Evolutionary conservation across 2,329 filamentous ascomycete species (phyloP).

Genomic region (Hymenotorrendiella dingleyae): DNA sequence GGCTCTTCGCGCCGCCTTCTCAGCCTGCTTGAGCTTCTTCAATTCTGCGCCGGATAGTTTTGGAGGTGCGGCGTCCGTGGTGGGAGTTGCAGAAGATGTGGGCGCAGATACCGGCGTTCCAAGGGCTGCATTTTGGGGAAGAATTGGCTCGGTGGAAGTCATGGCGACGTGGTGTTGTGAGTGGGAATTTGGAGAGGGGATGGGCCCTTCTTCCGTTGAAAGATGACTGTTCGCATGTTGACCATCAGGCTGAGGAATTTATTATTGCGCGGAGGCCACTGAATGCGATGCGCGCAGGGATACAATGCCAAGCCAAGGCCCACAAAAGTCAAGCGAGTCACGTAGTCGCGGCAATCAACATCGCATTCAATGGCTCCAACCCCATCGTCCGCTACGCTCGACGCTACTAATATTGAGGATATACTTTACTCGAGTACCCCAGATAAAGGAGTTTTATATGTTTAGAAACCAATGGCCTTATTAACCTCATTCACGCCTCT

Average conservation of each 20-base stretch:
- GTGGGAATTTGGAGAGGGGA: no score
- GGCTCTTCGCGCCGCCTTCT: slow-evolving; percentile 81
- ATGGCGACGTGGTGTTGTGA: background rate
- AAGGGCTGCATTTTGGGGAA: background rate
- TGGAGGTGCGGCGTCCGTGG: no score
- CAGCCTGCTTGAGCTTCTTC: slow-evolving; percentile 84
- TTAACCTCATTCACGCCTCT: slow-evolving; percentile 4
- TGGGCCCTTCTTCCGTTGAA: no score
- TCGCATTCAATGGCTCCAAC: no score
- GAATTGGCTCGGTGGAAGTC: slow-evolving; percentile 2
- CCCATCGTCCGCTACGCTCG: no score
- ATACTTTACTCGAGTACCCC: no score
- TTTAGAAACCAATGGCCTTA: slow-evolving; percentile 3
- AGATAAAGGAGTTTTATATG: no score
- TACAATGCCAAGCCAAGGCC: no score
- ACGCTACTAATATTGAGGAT: no score
- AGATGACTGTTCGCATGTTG: background rate
- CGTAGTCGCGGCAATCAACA: no score
- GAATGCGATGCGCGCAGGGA: background rate
- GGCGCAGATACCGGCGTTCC: background rate
- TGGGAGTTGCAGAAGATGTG: no score
- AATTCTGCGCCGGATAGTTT: slow-evolving; percentile 57
- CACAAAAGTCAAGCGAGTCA: no score
- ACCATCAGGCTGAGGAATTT: slow-evolving; percentile 2
- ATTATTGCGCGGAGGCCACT: background rate